Evolutionary conservation across 192 early-diverging fungal species (phyloP), one percentile per base, ranked within the genome.

Genomic region (Podila epicladia): DNA sequence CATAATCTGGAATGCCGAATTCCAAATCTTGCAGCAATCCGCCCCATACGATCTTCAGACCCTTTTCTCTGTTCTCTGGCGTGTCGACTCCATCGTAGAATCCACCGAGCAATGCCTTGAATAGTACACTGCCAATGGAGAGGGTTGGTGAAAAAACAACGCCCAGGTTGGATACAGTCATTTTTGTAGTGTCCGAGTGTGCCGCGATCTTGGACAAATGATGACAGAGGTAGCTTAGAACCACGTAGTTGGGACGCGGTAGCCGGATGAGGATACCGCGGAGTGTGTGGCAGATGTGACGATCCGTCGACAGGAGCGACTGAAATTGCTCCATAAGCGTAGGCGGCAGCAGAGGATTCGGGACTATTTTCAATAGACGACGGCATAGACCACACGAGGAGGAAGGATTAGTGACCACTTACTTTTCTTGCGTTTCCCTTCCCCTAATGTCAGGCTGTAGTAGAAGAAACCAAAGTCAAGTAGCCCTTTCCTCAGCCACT

Each of bases 81-180:
- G 77, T 61, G 45, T 80, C 71, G 20, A 29, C 13, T 4, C 61
- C 64, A 65, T 80, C 71, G 31, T 73, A 73, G 24, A 73, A 80
- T 32, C 77, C 77, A 6, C 83, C 84, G 1, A 90, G 72, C 45
- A 91, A 82, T 6, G 85, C 82, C 33, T 84, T 84, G 62, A 91
- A 91, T 19, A 91, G 65, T 3, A 85, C 75, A 58, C 85, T 85
- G 2, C 87, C 84, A n/a, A 91, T 84, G 9, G 83, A 82, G 7
- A 91, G 72, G 8, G 85, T 90, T 12, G 90, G 90, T n/a, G 85
- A 85, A 82, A 91, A 91, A 31, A 91, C 87, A 0, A 90, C 70
- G 1, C 83, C 90, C 12, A 91, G 74, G 50, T 91, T 91, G 24
- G 85, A 87, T 5, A 86, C 84, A 3, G 80, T 89, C 90, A 91